Percentiles rank a stretch among this genome's conserved stretches.
phyloP scores from a whole-genome alignment of 2,329 filamentous ascomycete genomes.

The Monilinia fructicola region DNA sequence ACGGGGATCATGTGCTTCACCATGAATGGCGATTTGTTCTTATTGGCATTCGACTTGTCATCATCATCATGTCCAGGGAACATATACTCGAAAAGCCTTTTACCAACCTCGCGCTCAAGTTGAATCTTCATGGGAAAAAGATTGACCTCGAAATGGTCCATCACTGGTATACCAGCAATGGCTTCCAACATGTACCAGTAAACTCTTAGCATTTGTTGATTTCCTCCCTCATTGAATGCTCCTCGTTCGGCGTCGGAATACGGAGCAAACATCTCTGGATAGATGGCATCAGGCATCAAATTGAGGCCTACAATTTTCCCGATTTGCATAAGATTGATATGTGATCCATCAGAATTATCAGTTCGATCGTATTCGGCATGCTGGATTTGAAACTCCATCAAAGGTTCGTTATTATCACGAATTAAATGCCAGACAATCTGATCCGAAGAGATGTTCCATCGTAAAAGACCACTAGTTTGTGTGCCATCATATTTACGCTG shows the following conservation, averaged over 20 bases:
- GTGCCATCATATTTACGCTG: conserved; percentile 80
- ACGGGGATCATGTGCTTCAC: conserved; percentile 51
- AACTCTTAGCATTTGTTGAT: conserved; percentile 83
- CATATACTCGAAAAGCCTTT: conserved; percentile 93
- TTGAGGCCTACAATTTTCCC: conserved; percentile 88
- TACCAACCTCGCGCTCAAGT: conserved; percentile 86
- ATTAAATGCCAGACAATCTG: conserved; percentile 98
- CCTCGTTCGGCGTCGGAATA: conserved; percentile 70
- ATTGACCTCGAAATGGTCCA: conserved; percentile 95
- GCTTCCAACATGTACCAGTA: conserved; percentile 99
- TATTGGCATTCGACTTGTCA: conserved; percentile 43
- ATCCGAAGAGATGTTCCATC: conserved; percentile 90
- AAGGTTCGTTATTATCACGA: conserved; percentile 78
- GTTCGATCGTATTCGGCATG: conserved; percentile 92
- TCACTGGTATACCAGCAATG: conserved; percentile 93
- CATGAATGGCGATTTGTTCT: conserved; percentile 62
- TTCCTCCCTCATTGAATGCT: conserved; percentile 53
- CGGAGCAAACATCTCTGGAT: conserved; percentile 92
- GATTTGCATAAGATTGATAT: conserved; percentile 87
- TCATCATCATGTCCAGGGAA: conserved; percentile 72
- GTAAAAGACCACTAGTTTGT: conserved; percentile 75
- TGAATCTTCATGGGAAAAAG: conserved; percentile 92
- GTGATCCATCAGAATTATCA: conserved; percentile 95
- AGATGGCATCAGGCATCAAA: conserved; percentile 83
- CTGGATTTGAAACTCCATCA: conserved; percentile 90